Conservation (phyloP, 352 stramenopile genomes). For the Hyphochytrium catenoides region DNA sequence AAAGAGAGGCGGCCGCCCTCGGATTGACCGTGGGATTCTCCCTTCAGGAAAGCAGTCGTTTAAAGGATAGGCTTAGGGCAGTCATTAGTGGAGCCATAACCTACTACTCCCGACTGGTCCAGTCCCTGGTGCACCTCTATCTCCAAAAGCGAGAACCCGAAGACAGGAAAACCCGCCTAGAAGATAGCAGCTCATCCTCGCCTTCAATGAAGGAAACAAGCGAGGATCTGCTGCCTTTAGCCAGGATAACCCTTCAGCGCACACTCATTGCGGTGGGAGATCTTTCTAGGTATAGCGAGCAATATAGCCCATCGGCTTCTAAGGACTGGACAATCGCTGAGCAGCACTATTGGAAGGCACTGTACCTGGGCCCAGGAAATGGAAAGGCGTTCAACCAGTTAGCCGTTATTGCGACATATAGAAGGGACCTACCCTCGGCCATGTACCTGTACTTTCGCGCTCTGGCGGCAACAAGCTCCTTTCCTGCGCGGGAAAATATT, state of each 20-base stretch:
- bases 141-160: too few relatives aligned
- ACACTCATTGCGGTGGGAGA: conserved; percentile 46
- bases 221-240: conserved; percentile 11
- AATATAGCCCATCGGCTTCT: conserved; percentile 51
- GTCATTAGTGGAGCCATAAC: neutral
- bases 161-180: too few relatives aligned
- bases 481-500: conserved; percentile 17
- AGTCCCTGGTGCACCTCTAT: too few relatives aligned
- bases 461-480: conserved; percentile 16
- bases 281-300: conserved; percentile 42
- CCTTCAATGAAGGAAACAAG: conserved; percentile 7
- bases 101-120: conserved; percentile 14
- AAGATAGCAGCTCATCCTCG: conserved; percentile 5
- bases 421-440: conserved; percentile 13
- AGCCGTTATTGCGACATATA: conserved; percentile 47
- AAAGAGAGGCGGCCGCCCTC: conserved; percentile 11
- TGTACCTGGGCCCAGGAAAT: conserved; percentile 37
- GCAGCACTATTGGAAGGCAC: conserved; percentile 33
- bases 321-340: conserved; percentile 50
- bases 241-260: conserved; percentile 20
- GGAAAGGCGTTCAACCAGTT: conserved; percentile 62
- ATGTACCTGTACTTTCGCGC: conserved; percentile 22
- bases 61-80: conserved; percentile 11
- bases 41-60: conserved; percentile 8
- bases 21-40: conserved; percentile 7